Conservation (phyloP, 2,329 filamentous ascomycete genomes). For the Hortaea werneckii region DNA sequence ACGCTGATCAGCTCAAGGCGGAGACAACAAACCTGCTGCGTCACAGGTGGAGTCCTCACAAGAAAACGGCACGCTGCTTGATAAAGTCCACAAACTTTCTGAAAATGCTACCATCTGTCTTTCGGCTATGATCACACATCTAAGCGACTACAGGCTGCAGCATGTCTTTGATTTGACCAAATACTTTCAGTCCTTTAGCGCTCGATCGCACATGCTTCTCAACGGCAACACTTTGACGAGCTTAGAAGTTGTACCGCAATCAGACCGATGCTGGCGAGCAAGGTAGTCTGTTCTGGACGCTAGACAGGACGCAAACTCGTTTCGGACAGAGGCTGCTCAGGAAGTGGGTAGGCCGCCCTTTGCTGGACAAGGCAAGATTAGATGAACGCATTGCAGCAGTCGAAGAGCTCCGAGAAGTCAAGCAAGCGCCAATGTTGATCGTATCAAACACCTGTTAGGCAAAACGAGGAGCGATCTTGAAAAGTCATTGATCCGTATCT, state of each 20-base stretch:
- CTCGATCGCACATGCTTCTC: conserved; percentile 86
- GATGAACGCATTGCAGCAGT: conserved; percentile 76
- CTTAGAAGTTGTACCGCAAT: conserved; percentile 93
- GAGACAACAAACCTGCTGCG: conserved; percentile 6
- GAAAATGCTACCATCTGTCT: conserved; percentile 84
- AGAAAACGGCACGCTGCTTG: conserved; percentile 53
- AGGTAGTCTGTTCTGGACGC: conserved; percentile 88
- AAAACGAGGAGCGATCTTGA: conserved; percentile 75
- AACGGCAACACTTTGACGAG: conserved; percentile 92
- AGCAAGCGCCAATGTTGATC: conserved; percentile 58
- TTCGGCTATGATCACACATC: conserved; percentile 89
- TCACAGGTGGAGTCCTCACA: conserved; percentile 35
- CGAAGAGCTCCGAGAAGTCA: conserved; percentile 69
- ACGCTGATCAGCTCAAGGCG: conserved; percentile 69
- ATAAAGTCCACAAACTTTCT: conserved; percentile 76
- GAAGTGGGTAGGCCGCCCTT: conserved; percentile 88
- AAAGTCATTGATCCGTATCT: conserved; percentile 86
- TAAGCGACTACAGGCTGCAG: conserved; percentile 84
- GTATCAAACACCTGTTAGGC: conserved; percentile 60
- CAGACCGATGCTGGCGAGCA: conserved; percentile 76
- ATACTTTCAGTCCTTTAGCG: conserved; percentile 93
- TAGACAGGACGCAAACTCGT: conserved; percentile 83
- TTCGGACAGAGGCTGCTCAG: conserved; percentile 80
- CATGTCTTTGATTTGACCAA: conserved; percentile 95
- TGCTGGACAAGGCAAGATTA: conserved; percentile 65